A percentile compares a stretch with the other conserved stretches of the same genome.
These are phyloP conservation scores for Wickerhamomyces rabaulensis DNA, from an alignment of 805 yeast genomes.

Conservation along the genomic window DNA sequence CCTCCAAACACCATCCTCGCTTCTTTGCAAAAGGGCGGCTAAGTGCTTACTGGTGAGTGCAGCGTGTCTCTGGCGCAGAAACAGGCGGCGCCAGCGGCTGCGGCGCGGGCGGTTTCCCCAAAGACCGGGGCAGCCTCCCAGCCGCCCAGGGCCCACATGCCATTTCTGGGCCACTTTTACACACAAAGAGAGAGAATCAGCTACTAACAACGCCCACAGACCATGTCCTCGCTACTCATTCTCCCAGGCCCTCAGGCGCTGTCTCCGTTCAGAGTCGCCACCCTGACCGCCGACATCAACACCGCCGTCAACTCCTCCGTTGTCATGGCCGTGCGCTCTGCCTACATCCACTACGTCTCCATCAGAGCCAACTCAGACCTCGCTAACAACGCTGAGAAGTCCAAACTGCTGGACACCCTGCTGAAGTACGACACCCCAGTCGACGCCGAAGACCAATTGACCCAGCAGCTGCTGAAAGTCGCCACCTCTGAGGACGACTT, in stretches of 20 bases:
- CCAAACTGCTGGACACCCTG: conserved; percentile 51
- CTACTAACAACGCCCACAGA: neutral
- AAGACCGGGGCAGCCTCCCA: too few relatives aligned
- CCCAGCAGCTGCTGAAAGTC: conserved; percentile 34
- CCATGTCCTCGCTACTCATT: conserved; percentile 33
- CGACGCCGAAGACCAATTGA: conserved; percentile 45
- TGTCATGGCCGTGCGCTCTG: conserved; percentile 65
- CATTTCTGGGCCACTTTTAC: too few relatives aligned
- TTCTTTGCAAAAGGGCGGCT: neutral
- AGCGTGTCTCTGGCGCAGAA: neutral
- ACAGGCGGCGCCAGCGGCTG: neutral
- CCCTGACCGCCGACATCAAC: conserved; percentile 67
- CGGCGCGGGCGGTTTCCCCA: neutral
- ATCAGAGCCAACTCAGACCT: conserved; percentile 31
- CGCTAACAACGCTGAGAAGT: conserved; percentile 28
- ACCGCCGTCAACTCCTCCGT: conserved; percentile 58
- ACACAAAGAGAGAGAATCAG: too few relatives aligned
- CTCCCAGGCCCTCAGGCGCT: conserved; percentile 89
- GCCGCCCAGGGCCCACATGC: neutral
- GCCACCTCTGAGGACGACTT: conserved; percentile 26
- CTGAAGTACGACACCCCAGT: conserved; percentile 71
- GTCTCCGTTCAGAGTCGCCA: conserved; percentile 79
- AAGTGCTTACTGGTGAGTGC: neutral
- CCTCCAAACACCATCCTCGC: neutral
- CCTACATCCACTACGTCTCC: conserved; percentile 78